These are phyloP conservation scores for Paraphoma sp. DNA, from an alignment of 2,329 filamentous ascomycete genomes.

Conservation along the genomic window DNA sequence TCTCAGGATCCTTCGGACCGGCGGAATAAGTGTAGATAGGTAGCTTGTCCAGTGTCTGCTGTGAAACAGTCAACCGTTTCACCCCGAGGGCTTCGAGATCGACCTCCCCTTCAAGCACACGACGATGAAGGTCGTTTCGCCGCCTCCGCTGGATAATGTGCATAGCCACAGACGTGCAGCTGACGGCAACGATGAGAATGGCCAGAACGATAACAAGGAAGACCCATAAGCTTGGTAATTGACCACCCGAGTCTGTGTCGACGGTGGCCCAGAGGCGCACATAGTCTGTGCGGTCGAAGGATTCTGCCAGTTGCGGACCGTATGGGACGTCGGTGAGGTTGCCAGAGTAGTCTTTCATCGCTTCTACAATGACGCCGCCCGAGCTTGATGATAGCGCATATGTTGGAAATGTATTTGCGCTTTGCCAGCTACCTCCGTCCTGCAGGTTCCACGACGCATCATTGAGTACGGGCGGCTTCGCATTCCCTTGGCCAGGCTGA, in stretches of 20 bases:
- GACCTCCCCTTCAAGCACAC: slow-evolving; percentile 79
- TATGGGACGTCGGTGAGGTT: slow-evolving; percentile 63
- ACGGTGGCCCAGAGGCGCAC: slow-evolving; percentile 61
- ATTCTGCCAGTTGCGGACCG: slow-evolving; percentile 46
- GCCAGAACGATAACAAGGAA: slow-evolving; percentile 75
- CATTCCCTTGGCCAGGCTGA: slow-evolving; percentile 55
- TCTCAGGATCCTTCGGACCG: slow-evolving; percentile 19
- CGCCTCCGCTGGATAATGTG: slow-evolving; percentile 77
- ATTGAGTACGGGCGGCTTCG: slow-evolving; percentile 69
- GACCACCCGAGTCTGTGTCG: slow-evolving; percentile 59
- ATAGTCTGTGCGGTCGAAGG: slow-evolving; percentile 51
- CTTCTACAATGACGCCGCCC: slow-evolving; percentile 72
- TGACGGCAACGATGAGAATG: slow-evolving; percentile 72
- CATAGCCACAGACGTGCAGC: slow-evolving; percentile 73
- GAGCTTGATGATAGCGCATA: slow-evolving; percentile 77
- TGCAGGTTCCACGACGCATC: slow-evolving; percentile 73
- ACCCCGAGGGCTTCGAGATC: slow-evolving; percentile 88
- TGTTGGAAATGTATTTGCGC: slow-evolving; percentile 75
- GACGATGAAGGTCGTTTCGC: slow-evolving; percentile 69
- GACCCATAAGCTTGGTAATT: slow-evolving; percentile 79
- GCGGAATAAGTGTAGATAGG: slow-evolving; percentile 77
- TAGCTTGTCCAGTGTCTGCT: slow-evolving; percentile 72
- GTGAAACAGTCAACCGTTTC: slow-evolving; percentile 79
- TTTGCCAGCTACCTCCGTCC: slow-evolving; percentile 75
- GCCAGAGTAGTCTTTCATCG: slow-evolving; percentile 79